These are phyloP conservation scores for Leccinum disarticulatum DNA, from an alignment of 768 basidiomycete genomes.

Conservation along the genomic window DNA sequence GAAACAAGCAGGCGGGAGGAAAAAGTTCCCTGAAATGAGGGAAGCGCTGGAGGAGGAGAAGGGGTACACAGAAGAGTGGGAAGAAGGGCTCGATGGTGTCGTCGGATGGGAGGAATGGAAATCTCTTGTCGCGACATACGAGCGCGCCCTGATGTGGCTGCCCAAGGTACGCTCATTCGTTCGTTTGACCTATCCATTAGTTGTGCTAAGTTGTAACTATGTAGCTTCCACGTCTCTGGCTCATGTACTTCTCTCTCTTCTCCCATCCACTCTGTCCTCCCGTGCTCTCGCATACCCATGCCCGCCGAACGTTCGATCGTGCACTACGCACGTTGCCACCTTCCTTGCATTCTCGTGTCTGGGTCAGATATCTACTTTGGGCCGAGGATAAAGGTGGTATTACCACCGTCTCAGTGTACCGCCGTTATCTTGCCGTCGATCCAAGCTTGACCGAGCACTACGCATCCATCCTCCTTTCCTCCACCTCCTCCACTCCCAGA, in stretches of 20 bases:
- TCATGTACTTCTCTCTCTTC: constrained; percentile 89
- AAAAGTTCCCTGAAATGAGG: constrained; percentile 89
- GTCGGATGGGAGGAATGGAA: constrained; percentile 99
- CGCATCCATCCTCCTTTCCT: constrained; percentile 61
- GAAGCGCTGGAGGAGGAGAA: constrained; percentile 85
- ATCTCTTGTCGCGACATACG: constrained; percentile 80
- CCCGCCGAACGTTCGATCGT: constrained; percentile 90
- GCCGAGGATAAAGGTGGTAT: constrained; percentile 78
- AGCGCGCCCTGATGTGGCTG: constrained; percentile 92
- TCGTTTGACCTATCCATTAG: background rate
- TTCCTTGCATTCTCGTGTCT: constrained; percentile 87
- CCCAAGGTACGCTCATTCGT: constrained; percentile 63
- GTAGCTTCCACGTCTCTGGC: constrained; percentile 91
- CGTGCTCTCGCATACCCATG: constrained; percentile 82
- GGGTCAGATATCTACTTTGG: constrained; percentile 92
- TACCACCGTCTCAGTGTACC: constrained; percentile 80
- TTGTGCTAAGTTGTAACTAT: constrained; percentile 5
- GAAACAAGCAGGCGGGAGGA: constrained; percentile 82
- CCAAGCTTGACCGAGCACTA: constrained; percentile 80
- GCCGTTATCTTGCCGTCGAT: constrained; percentile 84
- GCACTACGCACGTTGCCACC: constrained; percentile 92
- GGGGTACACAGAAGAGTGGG: constrained; percentile 82
- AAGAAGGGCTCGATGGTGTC: constrained; percentile 79
- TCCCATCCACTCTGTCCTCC: constrained; percentile 88
- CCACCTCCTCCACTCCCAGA: constrained; percentile 59